Percentiles rank a stretch among this genome's conserved stretches.
Conservation (phyloP, 345 rosid species). For the Lumnitzera racemosa region DNA sequence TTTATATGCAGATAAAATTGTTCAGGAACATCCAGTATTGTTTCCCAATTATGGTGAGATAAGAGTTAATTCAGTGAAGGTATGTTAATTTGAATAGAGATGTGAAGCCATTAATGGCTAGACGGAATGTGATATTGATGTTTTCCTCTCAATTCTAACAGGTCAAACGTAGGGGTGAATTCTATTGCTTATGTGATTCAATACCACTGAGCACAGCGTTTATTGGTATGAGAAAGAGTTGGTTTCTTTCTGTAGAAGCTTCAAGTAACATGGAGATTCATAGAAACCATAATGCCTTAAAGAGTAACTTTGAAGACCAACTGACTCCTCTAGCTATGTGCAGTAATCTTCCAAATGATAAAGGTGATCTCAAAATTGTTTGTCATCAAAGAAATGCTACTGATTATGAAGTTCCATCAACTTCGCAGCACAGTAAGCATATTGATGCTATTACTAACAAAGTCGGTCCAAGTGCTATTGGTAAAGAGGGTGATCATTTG, state of each 20-base stretch:
- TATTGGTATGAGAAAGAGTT: constrained; percentile 21
- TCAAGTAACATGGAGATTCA: constrained; percentile 15
- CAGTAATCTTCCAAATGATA: constrained; percentile 8
- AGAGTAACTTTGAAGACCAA: constrained; percentile 1
- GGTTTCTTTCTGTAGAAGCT: constrained; percentile 54
- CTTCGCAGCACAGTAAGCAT: constrained; percentile 1
- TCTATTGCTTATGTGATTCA: constrained; percentile 44
- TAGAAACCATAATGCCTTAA: constrained; percentile 1
- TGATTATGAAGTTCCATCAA: background rate
- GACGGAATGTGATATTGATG: background rate
- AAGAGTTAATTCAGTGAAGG: constrained; percentile 45
- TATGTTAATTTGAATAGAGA: constrained; percentile 7
- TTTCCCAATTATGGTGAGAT: constrained; percentile 46
- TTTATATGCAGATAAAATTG: constrained; percentile 36
- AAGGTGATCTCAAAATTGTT: constrained; percentile 1
- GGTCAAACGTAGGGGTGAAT: constrained; percentile 41
- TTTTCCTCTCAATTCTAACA: constrained; percentile 8
- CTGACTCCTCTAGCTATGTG: constrained; percentile 4
- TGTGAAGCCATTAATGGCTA: background rate
- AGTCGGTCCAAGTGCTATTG: constrained; percentile 6
- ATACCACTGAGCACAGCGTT: constrained; percentile 43
- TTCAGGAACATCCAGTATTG: constrained; percentile 30
- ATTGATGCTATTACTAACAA: constrained; percentile 6
- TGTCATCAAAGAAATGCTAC: background rate
- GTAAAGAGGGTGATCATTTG: background rate